phyloP scores from a whole-genome alignment of 768 basidiomycete genomes.

The Pulveroboletus sp. region DNA sequence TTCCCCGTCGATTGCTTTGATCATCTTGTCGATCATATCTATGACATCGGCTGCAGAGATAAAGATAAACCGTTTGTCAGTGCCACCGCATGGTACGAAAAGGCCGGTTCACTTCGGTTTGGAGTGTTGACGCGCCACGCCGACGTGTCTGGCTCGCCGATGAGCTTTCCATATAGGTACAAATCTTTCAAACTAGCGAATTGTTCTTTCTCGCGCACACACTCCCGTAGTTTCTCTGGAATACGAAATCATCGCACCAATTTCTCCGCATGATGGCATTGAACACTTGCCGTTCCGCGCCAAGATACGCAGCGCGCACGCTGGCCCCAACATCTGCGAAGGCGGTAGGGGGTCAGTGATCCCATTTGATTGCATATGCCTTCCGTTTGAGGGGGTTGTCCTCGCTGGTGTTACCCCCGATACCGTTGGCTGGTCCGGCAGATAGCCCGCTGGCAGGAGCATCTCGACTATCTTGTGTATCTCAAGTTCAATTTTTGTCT shows the following conservation, averaged over 20 bases:
- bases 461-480: no score
- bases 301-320: not conserved
- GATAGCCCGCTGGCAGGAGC: no score
- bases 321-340: not conserved
- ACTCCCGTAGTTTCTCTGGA: not conserved
- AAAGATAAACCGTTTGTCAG: not conserved
- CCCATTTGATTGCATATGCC: not conserved
- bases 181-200: not conserved
- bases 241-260: not conserved
- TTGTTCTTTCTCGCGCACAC: not conserved
- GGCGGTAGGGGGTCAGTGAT: not conserved
- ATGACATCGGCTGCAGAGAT: not conserved
- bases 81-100: not conserved
- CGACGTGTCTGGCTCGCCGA: not conserved
- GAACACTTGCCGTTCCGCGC: not conserved
- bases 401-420: no score
- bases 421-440: no score
- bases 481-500: not conserved
- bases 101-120: not conserved
- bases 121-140: not conserved
- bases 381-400: no score
- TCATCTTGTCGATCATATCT: not conserved
- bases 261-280: not conserved
- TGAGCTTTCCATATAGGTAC: not conserved
- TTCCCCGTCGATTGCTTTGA: conserved; percentile 5